A percentile compares a stretch with the other conserved stretches of the same genome.
Evolutionary conservation across 129 eudicot species (phyloP).

Genomic region (Flaveria sonorensis): DNA sequence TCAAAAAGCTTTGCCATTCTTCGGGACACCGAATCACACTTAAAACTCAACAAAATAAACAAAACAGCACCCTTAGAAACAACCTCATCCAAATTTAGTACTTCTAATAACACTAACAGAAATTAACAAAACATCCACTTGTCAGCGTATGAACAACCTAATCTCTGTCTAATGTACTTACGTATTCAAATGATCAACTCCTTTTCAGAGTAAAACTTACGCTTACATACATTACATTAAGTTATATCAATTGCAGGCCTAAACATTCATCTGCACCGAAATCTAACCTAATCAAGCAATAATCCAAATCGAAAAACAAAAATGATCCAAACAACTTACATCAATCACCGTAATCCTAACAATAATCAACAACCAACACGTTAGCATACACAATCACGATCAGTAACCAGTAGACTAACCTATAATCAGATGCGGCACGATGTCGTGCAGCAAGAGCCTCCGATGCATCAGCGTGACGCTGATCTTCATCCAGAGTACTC

Average conservation of each 20-base stretch:
- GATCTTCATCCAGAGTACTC: slow-evolving; percentile 94
- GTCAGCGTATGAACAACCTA: not conserved
- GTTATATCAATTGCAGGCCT: not conserved
- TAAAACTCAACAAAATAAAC: not conserved
- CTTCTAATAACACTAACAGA: not conserved
- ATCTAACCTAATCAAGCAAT: slow-evolving; percentile 6
- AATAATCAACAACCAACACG: not conserved
- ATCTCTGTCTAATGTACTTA: not conserved
- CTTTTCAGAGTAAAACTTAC: not conserved
- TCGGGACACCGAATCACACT: not conserved
- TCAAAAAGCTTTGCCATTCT: not conserved
- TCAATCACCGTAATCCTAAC: too few species aligned
- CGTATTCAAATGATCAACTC: not conserved
- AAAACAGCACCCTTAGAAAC: not conserved
- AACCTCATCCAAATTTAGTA: not conserved
- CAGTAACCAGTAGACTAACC: slow-evolving; percentile 38
- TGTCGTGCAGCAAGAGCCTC: slow-evolving; percentile 83
- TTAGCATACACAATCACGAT: not conserved
- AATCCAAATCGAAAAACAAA: too few species aligned
- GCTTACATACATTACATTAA: not conserved
- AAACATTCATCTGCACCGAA: slow-evolving; percentile 4
- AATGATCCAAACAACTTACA: too few species aligned
- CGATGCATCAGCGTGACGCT: slow-evolving; percentile 95
- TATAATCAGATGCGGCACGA: slow-evolving; percentile 89
- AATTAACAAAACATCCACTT: slow-evolving; percentile 12